Percentiles rank a stretch among this genome's conserved stretches.
These are phyloP conservation scores for Trichoderma asperellum DNA, from an alignment of 2,329 filamentous ascomycete genomes.

Conservation along the genomic window DNA sequence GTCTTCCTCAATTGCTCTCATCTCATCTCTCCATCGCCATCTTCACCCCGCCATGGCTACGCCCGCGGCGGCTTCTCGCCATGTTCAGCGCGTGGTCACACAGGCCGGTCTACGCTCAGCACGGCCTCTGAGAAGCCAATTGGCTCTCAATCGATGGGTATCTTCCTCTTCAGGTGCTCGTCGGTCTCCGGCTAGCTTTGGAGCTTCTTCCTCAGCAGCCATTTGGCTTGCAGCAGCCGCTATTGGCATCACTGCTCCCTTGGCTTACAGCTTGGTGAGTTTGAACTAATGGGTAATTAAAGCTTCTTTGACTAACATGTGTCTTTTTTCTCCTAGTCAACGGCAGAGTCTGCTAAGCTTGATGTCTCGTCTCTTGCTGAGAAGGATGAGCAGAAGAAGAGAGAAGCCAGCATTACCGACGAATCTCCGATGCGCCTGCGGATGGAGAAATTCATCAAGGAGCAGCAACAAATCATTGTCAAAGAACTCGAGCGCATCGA, in stretches of 20 bases:
- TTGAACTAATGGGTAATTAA: conserved; percentile 16
- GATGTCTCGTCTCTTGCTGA: conserved; percentile 78
- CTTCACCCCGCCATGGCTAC: conserved; percentile 12
- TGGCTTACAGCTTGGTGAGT: conserved; percentile 64
- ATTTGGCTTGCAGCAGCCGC: conserved; percentile 47
- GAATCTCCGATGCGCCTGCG: conserved; percentile 93
- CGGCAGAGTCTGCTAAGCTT: conserved; percentile 50
- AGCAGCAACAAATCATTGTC: conserved; percentile 88
- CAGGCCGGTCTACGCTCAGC: conserved; percentile 37
- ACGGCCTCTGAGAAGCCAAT: conserved; percentile 37
- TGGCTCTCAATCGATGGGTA: conserved; percentile 35
- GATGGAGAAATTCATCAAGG: conserved; percentile 96
- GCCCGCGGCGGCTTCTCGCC: conserved; percentile 40
- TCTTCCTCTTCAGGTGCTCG: conserved; percentile 35
- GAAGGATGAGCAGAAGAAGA: conserved; percentile 79
- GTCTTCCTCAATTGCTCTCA: background rate
- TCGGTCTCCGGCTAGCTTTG: conserved; percentile 31
- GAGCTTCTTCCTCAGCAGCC: conserved; percentile 32
- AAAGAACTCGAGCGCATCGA: conserved; percentile 81
- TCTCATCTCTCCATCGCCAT: background rate
- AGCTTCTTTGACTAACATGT: background rate
- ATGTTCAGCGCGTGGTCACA: conserved; percentile 39
- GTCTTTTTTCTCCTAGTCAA: conserved; percentile 42
- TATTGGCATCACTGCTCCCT: conserved; percentile 54
- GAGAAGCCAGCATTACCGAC: conserved; percentile 67